A percentile compares a stretch with the other conserved stretches of the same genome.
phyloP scores from a whole-genome alignment of 2,329 filamentous ascomycete species.

The Rugonectria rugulosa region DNA sequence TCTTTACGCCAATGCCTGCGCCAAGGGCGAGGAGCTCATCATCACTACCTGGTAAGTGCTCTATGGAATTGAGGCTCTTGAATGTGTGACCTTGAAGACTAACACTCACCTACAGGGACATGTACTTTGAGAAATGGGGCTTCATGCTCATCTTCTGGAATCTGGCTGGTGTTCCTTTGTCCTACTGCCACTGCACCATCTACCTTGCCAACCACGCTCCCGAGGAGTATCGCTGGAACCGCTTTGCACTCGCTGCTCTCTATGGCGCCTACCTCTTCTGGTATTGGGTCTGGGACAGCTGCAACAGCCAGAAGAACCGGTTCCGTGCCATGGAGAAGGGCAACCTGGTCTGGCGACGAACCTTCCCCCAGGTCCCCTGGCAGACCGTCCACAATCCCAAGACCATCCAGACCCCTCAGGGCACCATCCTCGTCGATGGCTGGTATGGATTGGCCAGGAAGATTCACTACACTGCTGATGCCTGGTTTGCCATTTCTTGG shows the following conservation, averaged over 20 bases:
- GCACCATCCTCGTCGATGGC: constrained; percentile 81
- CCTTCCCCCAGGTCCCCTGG: constrained; percentile 93
- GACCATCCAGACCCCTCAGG: constrained; percentile 74
- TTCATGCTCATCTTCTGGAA: constrained; percentile 99
- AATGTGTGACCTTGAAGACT: not conserved
- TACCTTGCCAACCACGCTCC: constrained; percentile 87
- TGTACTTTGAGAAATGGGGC: constrained; percentile 97
- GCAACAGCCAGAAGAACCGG: constrained; percentile 92
- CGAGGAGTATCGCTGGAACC: constrained; percentile 78
- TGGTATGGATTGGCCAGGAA: constrained; percentile 82
- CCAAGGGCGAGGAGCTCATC: constrained; percentile 91
- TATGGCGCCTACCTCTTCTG: constrained; percentile 79
- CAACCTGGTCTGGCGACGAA: constrained; percentile 72
- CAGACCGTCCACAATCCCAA: constrained; percentile 82
- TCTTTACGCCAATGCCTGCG: constrained; percentile 90
- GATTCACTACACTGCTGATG: constrained; percentile 59
- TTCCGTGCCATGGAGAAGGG: constrained; percentile 85
- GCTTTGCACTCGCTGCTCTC: constrained; percentile 68
- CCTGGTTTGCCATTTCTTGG: constrained; percentile 59
- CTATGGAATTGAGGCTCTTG: not conserved
- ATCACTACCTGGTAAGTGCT: constrained; percentile 73
- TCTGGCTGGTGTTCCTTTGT: constrained; percentile 86
- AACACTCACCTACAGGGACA: constrained; percentile 64
- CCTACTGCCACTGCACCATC: constrained; percentile 92
- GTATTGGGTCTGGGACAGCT: constrained; percentile 93